Base-by-base conservation (phyloP, 2,329 filamentous ascomycete species). In the Cordyceps javanica region DNA sequence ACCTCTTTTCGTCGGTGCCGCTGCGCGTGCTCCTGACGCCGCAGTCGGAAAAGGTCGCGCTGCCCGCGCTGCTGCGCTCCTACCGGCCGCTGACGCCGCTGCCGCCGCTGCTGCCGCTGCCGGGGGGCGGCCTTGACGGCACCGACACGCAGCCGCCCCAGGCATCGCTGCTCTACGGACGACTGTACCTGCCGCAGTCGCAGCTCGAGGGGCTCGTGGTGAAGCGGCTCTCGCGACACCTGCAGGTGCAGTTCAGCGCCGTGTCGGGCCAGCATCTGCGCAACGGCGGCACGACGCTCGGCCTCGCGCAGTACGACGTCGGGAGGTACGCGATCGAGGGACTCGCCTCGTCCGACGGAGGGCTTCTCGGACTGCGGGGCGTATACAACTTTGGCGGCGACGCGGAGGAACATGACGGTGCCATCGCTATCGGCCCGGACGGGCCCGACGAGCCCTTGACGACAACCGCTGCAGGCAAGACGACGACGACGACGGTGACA, bases 351-450 rank as follows among this genome's bases (percentile, higher is more conserved):
- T 95, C 93, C 0, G 94, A 97, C 67, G 95, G 92, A 30, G 90
- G 91, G 0, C 77, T 99, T 10, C 79, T 99, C 63, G 94, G 94
- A 14, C 75, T 96, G 60, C 83, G 93, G 26, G 94, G 91, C 0
- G 78, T 99, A 1, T 99, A 96, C 78, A 97, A 99, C 70, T 97
- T 96, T 69, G 93, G 93, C 14, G 82, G 85, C 19, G 88, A 93
- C 62, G 82, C 83, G 9, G 71, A 72, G 14, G 16, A 45, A 30
- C n/a, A 26, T 34, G 6, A 42, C 23, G 25, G 25, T 14, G 21
- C 28, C 13, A 14, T 6, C 1, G 39, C 26, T 7, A 5, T 26
- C 8, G 39, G 19, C n/a, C 7, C 28, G n/a, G 39, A n/a, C 2
- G 36, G 8, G 13, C 53, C 7, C 38, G 26, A 25, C 50, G 38